Evolutionary conservation across 169 alveolate genomes (phyloP).

Genomic region (Plasmodium falciparum): DNA sequence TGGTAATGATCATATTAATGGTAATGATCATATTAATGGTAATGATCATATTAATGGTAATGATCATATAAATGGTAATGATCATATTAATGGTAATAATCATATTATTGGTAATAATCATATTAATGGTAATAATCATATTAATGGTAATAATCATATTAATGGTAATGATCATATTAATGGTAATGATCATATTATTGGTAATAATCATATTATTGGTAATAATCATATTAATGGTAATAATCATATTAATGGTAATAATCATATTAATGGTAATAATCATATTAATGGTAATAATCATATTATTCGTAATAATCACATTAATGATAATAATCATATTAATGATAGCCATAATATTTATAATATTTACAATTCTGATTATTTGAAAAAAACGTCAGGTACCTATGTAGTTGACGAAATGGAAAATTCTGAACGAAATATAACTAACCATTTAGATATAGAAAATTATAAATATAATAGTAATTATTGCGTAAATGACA

Average conservation of each 20-base stretch:
- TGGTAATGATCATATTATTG: neutral
- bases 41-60: neutral
- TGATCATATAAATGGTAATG: neutral
- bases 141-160: too few relatives aligned
- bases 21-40: neutral
- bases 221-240: neutral
- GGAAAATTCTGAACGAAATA: too few relatives aligned
- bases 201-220: neutral
- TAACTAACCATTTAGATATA: too few relatives aligned
- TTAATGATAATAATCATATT: neutral
- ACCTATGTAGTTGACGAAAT: too few relatives aligned
- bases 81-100: neutral
- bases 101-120: neutral
- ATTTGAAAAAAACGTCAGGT: neutral
- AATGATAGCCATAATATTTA: neutral
- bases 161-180: neutral
- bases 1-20: neutral
- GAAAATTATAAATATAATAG: neutral
- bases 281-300: neutral
- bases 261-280: neutral
- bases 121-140: neutral
- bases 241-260: neutral
- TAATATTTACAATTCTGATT: neutral
- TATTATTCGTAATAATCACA: neutral
- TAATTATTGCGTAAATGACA: neutral